Base-by-base conservation (phyloP, 768 basidiomycete species). In the Suillus hirtellus region DNA sequence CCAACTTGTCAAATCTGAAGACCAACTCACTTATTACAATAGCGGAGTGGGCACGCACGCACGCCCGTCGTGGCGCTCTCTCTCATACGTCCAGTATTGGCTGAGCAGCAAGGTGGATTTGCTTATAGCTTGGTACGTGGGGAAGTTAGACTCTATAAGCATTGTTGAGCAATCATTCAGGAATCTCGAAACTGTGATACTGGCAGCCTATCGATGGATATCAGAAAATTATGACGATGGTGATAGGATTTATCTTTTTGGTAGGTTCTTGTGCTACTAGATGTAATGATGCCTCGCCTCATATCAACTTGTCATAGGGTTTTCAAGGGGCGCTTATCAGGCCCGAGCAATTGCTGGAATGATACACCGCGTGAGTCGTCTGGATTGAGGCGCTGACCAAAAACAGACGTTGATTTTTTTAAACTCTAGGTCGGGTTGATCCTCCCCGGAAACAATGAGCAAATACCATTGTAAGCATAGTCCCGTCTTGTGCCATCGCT, bases 241-340 rank as follows among this genome's bases (percentile, higher is more conserved):
- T 4, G 76, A 77, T 54, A 60, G 55, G 4, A 77, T 81, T 19
- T 81, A 71, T 60, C 60, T 81, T 5, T 79, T 81, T 63, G 79
- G 79, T 78, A 40, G 1, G 70, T 60, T 34, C 19, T 34, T 7
- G 38, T n/a, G 27, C 21, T 3, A 46, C 5, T 27, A 27, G 27
- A 46, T 31, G 3, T 19, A 56, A 31, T 47, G 44, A 34, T 21
- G 12, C 2, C 7, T 21, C 14, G 24, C 0, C 2, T 27, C 3
- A 31, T 55, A n/a, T 21, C 31, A 4, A 31, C 47, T 21, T 12
- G n/a, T 61, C 43, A 1, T 49, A 80, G 79, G 79, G 1, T 81
- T 80, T 53, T 80, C 79, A 35, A 75, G 80, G 17, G 79, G 79
- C 0, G 79, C 78, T 6, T 80, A 78, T 63, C 79, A 79, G 72